Percentiles rank a stretch among this genome's conserved stretches.
Conservation (phyloP, 176 grass and related monocot species). For the Musa schizocarpa region DNA sequence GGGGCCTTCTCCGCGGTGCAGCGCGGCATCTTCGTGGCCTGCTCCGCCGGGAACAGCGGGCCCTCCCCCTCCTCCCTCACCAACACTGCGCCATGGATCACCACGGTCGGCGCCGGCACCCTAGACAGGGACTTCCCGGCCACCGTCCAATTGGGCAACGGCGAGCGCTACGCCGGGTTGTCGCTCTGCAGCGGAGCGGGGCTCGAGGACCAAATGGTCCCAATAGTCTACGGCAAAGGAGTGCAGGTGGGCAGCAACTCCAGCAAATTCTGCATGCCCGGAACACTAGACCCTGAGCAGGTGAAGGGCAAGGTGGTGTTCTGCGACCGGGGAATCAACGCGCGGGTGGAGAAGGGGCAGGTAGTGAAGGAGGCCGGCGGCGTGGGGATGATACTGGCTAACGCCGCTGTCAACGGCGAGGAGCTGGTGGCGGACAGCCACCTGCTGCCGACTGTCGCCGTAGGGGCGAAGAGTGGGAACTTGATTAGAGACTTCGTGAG, state of each 20-base stretch:
- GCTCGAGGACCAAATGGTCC: conserved; percentile 26
- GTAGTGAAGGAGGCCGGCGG: conserved; percentile 73
- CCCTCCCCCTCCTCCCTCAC: conserved; percentile 44
- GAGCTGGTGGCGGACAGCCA: conserved; percentile 86
- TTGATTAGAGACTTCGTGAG: conserved; percentile 46
- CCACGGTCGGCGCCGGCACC: conserved; percentile 67
- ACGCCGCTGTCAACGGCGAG: conserved; percentile 56
- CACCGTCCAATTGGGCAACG: conserved; percentile 39
- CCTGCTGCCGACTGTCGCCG: conserved; percentile 55
- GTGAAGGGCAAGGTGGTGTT: conserved; percentile 81
- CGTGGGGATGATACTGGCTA: conserved; percentile 74
- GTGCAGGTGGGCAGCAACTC: conserved; percentile 48
- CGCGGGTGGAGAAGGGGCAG: conserved; percentile 67
- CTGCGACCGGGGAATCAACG: conserved; percentile 61
- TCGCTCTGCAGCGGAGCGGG: conserved; percentile 55
- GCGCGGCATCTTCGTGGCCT: conserved; percentile 63
- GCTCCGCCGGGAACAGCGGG: conserved; percentile 79
- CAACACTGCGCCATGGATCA: conserved; percentile 70
- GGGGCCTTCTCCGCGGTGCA: conserved; percentile 55
- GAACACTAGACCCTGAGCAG: conserved; percentile 41
- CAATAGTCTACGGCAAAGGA: conserved; percentile 62
- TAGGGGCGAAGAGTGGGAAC: conserved; percentile 56
- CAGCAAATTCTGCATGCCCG: conserved; percentile 64
- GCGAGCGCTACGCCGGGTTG: conserved; percentile 45
- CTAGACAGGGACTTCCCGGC: conserved; percentile 70